These are phyloP conservation scores for Diaporthe vexans DNA, from an alignment of 2,329 filamentous ascomycete genomes.

Conservation along the genomic window DNA sequence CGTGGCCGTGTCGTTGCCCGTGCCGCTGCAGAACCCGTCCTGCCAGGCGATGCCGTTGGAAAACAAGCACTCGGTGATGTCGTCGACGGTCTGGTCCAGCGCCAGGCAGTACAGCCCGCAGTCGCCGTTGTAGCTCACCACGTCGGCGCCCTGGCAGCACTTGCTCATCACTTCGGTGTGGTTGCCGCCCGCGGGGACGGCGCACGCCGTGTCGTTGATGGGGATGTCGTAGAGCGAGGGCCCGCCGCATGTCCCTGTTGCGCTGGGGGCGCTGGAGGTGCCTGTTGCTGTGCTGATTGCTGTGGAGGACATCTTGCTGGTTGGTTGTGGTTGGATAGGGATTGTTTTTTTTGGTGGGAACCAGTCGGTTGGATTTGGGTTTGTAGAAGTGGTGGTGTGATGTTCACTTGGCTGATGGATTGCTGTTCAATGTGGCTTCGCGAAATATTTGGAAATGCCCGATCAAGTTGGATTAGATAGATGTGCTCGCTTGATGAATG, in stretches of 20 bases:
- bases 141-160: slow-evolving; percentile 50
- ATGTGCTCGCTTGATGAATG: background rate
- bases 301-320: slow-evolving; percentile 31
- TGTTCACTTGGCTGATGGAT: background rate
- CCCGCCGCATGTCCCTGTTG: slow-evolving; percentile 26
- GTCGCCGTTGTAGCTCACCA: slow-evolving; percentile 52
- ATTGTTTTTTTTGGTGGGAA: background rate
- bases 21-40: slow-evolving; percentile 56
- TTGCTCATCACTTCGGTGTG: slow-evolving; percentile 54
- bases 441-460: background rate
- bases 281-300: background rate
- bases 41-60: slow-evolving; percentile 50
- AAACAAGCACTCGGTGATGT: slow-evolving; percentile 54
- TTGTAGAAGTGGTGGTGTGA: background rate
- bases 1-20: slow-evolving; percentile 53
- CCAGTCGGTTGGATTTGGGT: background rate
- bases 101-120: slow-evolving; percentile 62
- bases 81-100: slow-evolving; percentile 53
- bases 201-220: slow-evolving; percentile 60
- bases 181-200: slow-evolving; percentile 55
- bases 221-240: slow-evolving; percentile 58
- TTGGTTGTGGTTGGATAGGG: background rate
- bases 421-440: too few relatives aligned
- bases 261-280: background rate
- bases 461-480: background rate